Conservation (phyloP, 2,329 filamentous ascomycete species). For the Lachnellula hyalina region DNA sequence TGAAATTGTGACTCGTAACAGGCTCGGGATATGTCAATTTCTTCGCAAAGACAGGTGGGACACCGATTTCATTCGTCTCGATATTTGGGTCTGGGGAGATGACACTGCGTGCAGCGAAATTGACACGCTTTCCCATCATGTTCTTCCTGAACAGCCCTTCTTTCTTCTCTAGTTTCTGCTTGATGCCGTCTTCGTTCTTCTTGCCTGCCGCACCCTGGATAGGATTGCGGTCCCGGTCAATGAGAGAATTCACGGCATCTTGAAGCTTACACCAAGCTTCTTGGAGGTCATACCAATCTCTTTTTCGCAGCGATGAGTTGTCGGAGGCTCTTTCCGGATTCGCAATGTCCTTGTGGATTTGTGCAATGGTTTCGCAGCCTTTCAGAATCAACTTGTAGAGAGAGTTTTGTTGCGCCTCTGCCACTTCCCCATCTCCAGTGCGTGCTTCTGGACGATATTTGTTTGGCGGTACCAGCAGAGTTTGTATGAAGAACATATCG, state of each 20-base stretch:
- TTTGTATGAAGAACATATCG: conserved; percentile 92
- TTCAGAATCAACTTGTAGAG: conserved; percentile 82
- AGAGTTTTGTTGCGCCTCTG: conserved; percentile 83
- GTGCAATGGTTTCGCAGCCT: conserved; percentile 65
- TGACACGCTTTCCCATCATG: conserved; percentile 99
- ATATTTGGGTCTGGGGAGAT: conserved; percentile 98
- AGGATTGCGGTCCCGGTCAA: conserved; percentile 84
- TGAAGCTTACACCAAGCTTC: conserved; percentile 80
- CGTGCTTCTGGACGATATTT: conserved; percentile 82
- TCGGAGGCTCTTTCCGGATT: conserved; percentile 18
- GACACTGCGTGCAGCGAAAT: conserved; percentile 94
- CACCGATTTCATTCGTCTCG: conserved; percentile 97
- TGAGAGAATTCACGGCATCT: conserved; percentile 84
- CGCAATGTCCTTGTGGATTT: conserved; percentile 64
- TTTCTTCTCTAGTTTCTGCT: conserved; percentile 97
- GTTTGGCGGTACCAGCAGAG: conserved; percentile 85
- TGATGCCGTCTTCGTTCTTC: conserved; percentile 86
- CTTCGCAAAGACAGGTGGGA: conserved; percentile 94
- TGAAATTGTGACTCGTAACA: conserved; percentile 94
- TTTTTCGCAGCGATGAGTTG: conserved; percentile 36
- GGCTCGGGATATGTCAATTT: conserved; percentile 97
- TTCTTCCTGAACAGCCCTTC: conserved; percentile 97
- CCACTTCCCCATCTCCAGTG: conserved; percentile 73
- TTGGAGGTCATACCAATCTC: conserved; percentile 71
- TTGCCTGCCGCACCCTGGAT: conserved; percentile 72